phyloP scores from a whole-genome alignment of 2,329 filamentous ascomycete genomes.

The Colletotrichum sublineola region DNA sequence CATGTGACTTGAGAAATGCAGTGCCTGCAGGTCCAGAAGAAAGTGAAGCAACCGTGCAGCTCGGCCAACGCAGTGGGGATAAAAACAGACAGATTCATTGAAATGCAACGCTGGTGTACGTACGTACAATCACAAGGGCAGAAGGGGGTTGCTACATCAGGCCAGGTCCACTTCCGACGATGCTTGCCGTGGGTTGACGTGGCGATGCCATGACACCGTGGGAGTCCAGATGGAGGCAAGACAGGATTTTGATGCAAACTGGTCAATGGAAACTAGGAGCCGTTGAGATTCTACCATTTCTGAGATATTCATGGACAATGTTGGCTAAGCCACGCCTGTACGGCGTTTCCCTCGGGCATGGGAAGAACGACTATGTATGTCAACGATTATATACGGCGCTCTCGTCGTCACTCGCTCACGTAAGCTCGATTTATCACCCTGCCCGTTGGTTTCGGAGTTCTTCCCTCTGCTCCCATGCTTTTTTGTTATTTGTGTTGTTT shows the following conservation, averaged over 20 bases:
- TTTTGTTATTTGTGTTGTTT: no score
- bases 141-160: background rate
- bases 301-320: background rate
- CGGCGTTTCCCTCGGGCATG: background rate
- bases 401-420: background rate
- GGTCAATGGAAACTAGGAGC: background rate
- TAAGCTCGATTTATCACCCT: background rate
- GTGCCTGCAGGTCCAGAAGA: background rate
- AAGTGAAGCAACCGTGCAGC: background rate
- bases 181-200: background rate
- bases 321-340: background rate
- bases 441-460: background rate
- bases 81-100: background rate
- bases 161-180: background rate
- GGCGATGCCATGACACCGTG: background rate
- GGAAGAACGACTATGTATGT: background rate
- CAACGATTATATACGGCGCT: no score
- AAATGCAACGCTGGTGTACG: background rate
- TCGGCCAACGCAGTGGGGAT: background rate
- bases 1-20: conserved; percentile 13
- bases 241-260: background rate
- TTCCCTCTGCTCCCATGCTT: background rate
- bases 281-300: no score
- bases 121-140: background rate
- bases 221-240: background rate